These are phyloP conservation scores for Cicer pinnatifidum DNA, from an alignment of 306 rosid species.

Conservation along the genomic window DNA sequence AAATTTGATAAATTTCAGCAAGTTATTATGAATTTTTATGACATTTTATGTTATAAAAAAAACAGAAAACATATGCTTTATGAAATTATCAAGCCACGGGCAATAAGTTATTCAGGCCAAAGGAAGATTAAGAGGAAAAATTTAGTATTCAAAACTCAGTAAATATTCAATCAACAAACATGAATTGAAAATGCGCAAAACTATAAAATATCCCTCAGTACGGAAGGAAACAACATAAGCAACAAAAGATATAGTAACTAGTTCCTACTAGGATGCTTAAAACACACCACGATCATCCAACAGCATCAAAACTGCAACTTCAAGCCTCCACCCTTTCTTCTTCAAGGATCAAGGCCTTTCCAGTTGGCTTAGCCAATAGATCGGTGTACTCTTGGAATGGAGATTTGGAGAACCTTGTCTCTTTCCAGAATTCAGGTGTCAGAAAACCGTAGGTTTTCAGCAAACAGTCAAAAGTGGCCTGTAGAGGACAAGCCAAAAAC, in stretches of 20 bases:
- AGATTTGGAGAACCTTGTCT: constrained; percentile 45
- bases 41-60: background rate
- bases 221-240: constrained; percentile 5
- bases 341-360: constrained; percentile 43
- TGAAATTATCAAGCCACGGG: background rate
- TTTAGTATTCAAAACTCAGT: constrained; percentile 19
- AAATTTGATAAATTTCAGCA: background rate
- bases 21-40: no score
- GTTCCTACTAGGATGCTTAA: constrained; percentile 21
- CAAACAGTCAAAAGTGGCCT: constrained; percentile 52
- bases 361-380: constrained; percentile 43
- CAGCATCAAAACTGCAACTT: constrained; percentile 8
- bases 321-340: constrained; percentile 49
- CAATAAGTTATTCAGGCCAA: background rate
- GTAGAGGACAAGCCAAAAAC: background rate
- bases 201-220: background rate
- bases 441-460: constrained; percentile 45
- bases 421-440: constrained; percentile 48
- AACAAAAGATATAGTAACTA: constrained; percentile 32
- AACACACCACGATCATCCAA: background rate
- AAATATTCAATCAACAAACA: constrained; percentile 33
- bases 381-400: constrained; percentile 52
- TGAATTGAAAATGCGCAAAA: constrained; percentile 15
- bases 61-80: background rate
- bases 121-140: background rate